Evolutionary conservation across 495 filamentous ascomycete genomes (phyloP).

Genomic region (Ascobolus immersus): DNA sequence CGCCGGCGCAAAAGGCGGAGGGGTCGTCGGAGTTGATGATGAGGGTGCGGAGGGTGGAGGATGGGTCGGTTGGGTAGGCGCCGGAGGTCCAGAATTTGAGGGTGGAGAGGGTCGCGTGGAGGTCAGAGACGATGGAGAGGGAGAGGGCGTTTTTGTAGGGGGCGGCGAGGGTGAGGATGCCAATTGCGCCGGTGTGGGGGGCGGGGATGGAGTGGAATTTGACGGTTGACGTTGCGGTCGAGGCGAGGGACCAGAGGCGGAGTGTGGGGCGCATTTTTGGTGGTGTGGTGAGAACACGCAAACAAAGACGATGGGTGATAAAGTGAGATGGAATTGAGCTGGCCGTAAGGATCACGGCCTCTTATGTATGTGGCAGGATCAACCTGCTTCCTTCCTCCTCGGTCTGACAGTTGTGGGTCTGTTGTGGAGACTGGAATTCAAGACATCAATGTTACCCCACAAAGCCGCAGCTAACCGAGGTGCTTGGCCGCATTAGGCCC

Average conservation of each 20-base stretch:
- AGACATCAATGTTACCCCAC: no score
- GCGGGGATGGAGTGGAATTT: constrained; percentile 47
- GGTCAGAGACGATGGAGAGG: background rate
- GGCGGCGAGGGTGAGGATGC: constrained; percentile 44
- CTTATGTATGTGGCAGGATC: no score
- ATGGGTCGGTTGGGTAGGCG: background rate
- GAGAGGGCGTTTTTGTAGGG: background rate
- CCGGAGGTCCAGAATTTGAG: background rate
- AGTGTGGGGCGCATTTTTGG: no score
- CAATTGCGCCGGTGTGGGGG: constrained; percentile 58
- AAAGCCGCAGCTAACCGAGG: no score
- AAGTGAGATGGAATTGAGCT: no score
- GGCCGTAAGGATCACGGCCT: no score
- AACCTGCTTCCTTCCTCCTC: no score
- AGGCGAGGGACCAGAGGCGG: constrained; percentile 11
- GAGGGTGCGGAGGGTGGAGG: constrained; percentile 37
- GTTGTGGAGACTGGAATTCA: no score
- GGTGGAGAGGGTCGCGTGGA: background rate
- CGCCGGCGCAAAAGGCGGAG: constrained; percentile 71
- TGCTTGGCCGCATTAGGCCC: no score
- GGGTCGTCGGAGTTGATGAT: constrained; percentile 58
- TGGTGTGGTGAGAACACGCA: no score
- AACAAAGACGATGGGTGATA: no score
- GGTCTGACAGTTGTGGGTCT: no score
- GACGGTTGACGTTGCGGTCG: constrained; percentile 18